A percentile compares a stretch with the other conserved stretches of the same genome.
Conservation (phyloP, 352 stramenopile species). For the Phytopythium mirpurense region DNA sequence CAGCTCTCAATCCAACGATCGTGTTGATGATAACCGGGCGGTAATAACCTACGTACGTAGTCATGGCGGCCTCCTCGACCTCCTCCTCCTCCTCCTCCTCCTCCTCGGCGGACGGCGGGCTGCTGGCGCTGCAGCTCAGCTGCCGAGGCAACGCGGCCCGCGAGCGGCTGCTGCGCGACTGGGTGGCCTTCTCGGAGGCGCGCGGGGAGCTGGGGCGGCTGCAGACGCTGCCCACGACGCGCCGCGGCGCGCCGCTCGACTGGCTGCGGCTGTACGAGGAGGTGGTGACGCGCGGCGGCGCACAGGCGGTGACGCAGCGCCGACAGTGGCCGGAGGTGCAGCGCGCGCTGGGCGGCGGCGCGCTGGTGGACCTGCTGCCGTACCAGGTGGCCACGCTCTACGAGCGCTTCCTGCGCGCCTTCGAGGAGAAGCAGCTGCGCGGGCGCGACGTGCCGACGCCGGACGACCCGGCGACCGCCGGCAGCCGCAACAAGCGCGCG, state of each 20-base stretch:
- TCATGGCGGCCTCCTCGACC: constrained; percentile 14
- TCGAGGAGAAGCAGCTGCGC: constrained; percentile 79
- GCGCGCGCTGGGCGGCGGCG: constrained; percentile 31
- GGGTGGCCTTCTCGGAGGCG: constrained; percentile 45
- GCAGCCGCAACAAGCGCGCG: constrained; percentile 24
- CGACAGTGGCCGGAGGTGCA: constrained; percentile 42
- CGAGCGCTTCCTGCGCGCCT: constrained; percentile 34
- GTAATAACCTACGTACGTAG: too few species aligned
- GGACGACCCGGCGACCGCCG: constrained; percentile 11
- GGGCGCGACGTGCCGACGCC: constrained; percentile 38
- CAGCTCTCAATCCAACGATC: too few species aligned
- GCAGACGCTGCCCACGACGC: constrained; percentile 46
- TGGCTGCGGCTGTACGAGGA: constrained; percentile 82
- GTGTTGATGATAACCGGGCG: too few species aligned
- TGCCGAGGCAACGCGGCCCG: constrained; percentile 54
- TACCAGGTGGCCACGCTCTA: constrained; percentile 61
- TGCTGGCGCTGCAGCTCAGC: constrained; percentile 65
- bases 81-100: too few species aligned
- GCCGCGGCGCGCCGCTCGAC: constrained; percentile 50
- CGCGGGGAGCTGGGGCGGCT: constrained; percentile 39
- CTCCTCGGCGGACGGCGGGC: constrained; percentile 11
- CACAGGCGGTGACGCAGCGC: constrained; percentile 37
- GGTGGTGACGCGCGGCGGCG: constrained; percentile 63
- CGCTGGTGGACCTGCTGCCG: constrained; percentile 57
- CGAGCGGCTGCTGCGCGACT: constrained; percentile 53